phyloP scores from a whole-genome alignment of 2,329 filamentous ascomycete species.

The Venturia carpophila region DNA sequence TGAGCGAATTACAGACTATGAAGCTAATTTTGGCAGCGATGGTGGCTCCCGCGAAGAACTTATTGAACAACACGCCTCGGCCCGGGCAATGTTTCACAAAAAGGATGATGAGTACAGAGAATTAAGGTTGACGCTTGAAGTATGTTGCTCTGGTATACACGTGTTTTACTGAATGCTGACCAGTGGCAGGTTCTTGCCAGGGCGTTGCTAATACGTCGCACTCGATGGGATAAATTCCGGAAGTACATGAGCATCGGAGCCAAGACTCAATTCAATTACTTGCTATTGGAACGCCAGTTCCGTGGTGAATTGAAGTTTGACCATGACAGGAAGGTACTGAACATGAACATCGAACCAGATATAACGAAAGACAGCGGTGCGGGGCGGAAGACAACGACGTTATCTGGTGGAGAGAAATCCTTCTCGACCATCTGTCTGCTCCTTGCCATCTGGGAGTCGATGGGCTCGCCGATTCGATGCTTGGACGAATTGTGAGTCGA shows the following conservation, averaged over 20 bases:
- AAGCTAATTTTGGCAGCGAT: conserved; percentile 3
- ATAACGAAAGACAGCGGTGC: conserved; percentile 59
- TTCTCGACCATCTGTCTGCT: conserved; percentile 95
- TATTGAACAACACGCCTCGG: conserved; percentile 23
- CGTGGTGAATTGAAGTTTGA: conserved; percentile 73
- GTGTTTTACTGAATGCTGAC: neutral
- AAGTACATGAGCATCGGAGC: conserved; percentile 78
- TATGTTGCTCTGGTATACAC: neutral
- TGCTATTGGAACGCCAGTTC: conserved; percentile 84
- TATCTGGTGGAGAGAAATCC: conserved; percentile 95
- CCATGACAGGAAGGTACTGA: conserved; percentile 64
- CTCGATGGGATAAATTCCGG: conserved; percentile 75
- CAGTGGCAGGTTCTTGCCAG: conserved; percentile 41
- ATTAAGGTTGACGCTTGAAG: neutral
- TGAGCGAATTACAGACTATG: neutral
- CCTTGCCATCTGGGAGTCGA: conserved; percentile 92
- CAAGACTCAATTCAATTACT: conserved; percentile 76
- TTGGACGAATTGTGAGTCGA: conserved; percentile 76
- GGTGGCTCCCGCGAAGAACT: conserved; percentile 29
- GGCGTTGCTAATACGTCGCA: conserved; percentile 60
- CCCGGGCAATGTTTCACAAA: conserved; percentile 24
- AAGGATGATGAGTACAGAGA: conserved; percentile 33
- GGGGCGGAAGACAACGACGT: conserved; percentile 78
- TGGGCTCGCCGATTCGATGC: conserved; percentile 90
- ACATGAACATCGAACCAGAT: conserved; percentile 62